phyloP scores from a whole-genome alignment of 2,329 filamentous ascomycete genomes.

The Ceratocystiopsis sp. region DNA sequence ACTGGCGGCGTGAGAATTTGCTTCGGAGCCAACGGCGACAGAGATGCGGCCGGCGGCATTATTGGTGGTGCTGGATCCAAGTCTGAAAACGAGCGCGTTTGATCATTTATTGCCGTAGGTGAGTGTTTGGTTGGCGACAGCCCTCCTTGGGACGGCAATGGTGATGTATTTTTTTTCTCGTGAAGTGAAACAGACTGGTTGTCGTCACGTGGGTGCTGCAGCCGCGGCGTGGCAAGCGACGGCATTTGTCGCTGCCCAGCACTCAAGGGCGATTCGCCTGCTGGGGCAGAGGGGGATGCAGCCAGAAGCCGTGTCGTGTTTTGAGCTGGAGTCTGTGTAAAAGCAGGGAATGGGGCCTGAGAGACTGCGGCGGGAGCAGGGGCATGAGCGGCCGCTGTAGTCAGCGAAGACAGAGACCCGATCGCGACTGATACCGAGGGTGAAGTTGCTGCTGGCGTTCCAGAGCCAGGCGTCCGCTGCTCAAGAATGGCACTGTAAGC shows the following conservation, averaged over 20 bases:
- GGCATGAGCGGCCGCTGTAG: no score
- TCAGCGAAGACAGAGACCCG: no score
- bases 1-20: constrained; percentile 44
- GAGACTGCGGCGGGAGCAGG: no score
- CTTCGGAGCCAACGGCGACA: constrained; percentile 39
- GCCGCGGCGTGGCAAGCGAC: constrained; percentile 15
- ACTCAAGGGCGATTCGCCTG: no score
- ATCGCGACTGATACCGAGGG: no score
- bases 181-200: constrained; percentile 5
- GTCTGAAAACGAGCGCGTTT: constrained; percentile 13
- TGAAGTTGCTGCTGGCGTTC: no score
- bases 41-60: constrained; percentile 37
- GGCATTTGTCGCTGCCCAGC: constrained; percentile 10
- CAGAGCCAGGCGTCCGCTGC: not conserved
- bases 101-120: constrained; percentile 20
- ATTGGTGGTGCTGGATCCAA: constrained; percentile 24
- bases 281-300: no score
- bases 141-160: constrained; percentile 27
- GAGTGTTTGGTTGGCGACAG: constrained; percentile 36
- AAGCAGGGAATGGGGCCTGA: no score
- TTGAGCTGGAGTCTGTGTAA: no score
- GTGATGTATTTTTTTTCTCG: constrained; percentile 11
- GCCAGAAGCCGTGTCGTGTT: no score
- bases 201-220: constrained; percentile 7
- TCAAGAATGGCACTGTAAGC: constrained; percentile 22